Percentiles rank a stretch among this genome's conserved stretches.
These are phyloP conservation scores for Zopfia rhizophila DNA, from an alignment of 2,329 filamentous ascomycete genomes.

Conservation along the genomic window DNA sequence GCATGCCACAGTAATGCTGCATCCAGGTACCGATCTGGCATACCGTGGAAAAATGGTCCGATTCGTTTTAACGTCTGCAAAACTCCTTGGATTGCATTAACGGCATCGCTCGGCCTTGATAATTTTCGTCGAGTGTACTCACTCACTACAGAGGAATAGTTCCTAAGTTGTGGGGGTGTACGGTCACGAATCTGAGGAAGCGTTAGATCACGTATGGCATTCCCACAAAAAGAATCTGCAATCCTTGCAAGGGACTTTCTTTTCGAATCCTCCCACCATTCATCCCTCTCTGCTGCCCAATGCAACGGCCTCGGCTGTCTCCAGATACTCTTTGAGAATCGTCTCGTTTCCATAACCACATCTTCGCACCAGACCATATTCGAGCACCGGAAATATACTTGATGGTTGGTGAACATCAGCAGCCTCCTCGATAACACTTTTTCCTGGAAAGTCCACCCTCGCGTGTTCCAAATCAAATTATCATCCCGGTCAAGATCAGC, in stretches of 20 bases:
- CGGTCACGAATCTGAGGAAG: neutral
- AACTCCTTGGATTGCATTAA: slow-evolving; percentile 15
- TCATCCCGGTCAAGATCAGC: too few relatives aligned
- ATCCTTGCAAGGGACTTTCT: too few relatives aligned
- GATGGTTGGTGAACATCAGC: slow-evolving; percentile 10
- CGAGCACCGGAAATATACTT: slow-evolving; percentile 10
- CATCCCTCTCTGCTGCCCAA: too few relatives aligned
- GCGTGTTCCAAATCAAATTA: slow-evolving; percentile 15
- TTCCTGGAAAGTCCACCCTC: slow-evolving; percentile 22
- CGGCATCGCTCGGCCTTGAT: slow-evolving; percentile 12
- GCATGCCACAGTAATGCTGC: slow-evolving; percentile 1
- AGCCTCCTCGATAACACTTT: slow-evolving; percentile 14
- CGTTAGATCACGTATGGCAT: too few relatives aligned
- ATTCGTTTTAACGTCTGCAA: slow-evolving; percentile 7
- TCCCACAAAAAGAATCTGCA: too few relatives aligned
- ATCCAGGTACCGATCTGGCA: slow-evolving; percentile 3
- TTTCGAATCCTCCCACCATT: too few relatives aligned
- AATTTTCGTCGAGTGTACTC: slow-evolving; percentile 12
- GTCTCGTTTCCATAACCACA: slow-evolving; percentile 8
- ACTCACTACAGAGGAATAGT: slow-evolving; percentile 1
- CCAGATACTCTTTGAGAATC: neutral
- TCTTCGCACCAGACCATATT: slow-evolving; percentile 11
- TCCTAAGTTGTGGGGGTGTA: neutral
- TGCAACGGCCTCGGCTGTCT: too few relatives aligned
- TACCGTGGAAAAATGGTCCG: slow-evolving; percentile 11